Percentiles rank a stretch among this genome's conserved stretches.
phyloP scores from a whole-genome alignment of 208 protist genomes.

The Acanthamoeba sp. region DNA sequence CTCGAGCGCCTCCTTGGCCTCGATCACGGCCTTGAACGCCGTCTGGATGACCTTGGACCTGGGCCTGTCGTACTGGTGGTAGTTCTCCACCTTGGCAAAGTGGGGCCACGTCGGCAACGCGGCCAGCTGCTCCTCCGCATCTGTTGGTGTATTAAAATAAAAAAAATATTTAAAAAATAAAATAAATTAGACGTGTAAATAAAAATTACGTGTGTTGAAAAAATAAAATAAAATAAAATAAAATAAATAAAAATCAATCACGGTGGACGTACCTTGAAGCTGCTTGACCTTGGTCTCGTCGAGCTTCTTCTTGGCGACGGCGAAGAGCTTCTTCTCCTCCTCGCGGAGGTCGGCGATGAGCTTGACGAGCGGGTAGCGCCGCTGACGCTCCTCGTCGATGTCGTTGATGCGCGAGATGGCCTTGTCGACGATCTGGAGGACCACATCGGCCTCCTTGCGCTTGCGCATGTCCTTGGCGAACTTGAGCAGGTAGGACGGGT shows the following conservation, averaged over 20 bases:
- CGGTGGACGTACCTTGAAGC: not conserved
- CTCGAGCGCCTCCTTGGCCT: slow-evolving; percentile 18
- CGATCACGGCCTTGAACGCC: slow-evolving; percentile 2
- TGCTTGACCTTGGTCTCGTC: not conserved
- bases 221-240: too few relatives aligned
- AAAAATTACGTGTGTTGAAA: too few relatives aligned
- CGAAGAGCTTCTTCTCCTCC: not conserved
- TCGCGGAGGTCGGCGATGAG: not conserved
- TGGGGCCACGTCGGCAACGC: not conserved
- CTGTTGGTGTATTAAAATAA: not conserved
- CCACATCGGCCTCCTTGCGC: slow-evolving; percentile 67
- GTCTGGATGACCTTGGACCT: not conserved
- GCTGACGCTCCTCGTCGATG: slow-evolving; percentile 50
- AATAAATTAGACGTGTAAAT: too few relatives aligned
- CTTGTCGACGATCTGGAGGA: slow-evolving; percentile 64
- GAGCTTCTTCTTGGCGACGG: slow-evolving; percentile 31
- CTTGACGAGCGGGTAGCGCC: not conserved
- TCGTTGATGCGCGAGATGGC: slow-evolving; percentile 51
- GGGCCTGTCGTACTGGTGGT: not conserved
- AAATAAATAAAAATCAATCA: too few relatives aligned
- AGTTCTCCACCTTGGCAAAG: slow-evolving; percentile 26
- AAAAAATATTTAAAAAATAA: not conserved
- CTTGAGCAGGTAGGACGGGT: slow-evolving; percentile 76
- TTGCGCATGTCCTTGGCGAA: slow-evolving; percentile 71
- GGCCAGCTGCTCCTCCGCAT: not conserved